phyloP scores from a whole-genome alignment of 768 basidiomycete species.

The Leucosporidium yakuticum region DNA sequence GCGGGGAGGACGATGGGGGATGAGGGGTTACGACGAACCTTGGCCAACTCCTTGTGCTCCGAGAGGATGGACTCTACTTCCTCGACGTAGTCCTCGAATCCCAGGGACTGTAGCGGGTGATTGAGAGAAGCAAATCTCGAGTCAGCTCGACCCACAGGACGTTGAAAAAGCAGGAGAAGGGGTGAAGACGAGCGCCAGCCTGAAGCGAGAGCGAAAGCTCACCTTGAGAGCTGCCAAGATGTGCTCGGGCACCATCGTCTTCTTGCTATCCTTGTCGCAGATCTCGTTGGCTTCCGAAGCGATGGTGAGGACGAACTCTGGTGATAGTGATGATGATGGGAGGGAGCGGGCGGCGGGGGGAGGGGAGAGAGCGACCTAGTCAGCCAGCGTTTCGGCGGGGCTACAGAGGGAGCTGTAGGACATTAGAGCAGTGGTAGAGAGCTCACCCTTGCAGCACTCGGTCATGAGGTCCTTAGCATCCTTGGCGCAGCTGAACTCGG shows the following conservation, averaged over 20 bases:
- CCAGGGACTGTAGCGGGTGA: conserved; percentile 59
- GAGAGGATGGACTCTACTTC: conserved; percentile 90
- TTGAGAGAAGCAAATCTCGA: too few species aligned
- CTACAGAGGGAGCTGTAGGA: not conserved
- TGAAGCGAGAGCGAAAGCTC: conserved; percentile 52
- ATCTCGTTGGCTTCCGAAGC: conserved; percentile 97
- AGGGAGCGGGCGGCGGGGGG: not conserved
- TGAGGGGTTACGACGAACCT: conserved; percentile 59
- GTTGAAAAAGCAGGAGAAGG: not conserved
- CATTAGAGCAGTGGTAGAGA: not conserved
- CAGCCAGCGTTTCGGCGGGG: not conserved
- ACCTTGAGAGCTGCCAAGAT: conserved; percentile 88
- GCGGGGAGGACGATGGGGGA: not conserved
- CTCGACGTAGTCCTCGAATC: conserved; percentile 81
- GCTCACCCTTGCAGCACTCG: conserved; percentile 95
- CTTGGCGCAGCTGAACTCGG: conserved; percentile 81
- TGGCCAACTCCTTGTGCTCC: conserved; percentile 92
- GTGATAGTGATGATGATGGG: not conserved
- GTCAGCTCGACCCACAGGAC: not conserved
- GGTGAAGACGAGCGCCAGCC: conserved; percentile 48
- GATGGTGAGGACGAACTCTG: conserved; percentile 97
- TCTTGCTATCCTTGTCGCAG: conserved; percentile 95
- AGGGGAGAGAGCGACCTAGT: not conserved
- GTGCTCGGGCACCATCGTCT: conserved; percentile 97
- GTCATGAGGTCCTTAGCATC: conserved; percentile 95